A percentile compares a stretch with the other conserved stretches of the same genome.
Conservation (phyloP, 202 grass and related monocot species). For the Brachypodium distachyon region DNA sequence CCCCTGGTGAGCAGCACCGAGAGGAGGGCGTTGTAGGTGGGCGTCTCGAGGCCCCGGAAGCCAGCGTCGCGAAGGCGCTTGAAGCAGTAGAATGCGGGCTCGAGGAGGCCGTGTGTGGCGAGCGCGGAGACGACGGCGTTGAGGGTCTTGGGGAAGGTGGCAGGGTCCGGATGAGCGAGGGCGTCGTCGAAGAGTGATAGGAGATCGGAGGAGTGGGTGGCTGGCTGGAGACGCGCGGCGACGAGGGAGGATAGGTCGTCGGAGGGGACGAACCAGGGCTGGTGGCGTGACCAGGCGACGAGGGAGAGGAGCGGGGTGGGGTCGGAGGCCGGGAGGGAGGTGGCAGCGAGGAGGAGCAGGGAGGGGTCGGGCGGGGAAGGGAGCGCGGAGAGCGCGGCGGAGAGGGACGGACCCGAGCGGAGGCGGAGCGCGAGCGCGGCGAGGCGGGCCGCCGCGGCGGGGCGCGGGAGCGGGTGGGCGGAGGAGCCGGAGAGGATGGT, state of each 20-base stretch:
- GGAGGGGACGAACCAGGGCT: slow-evolving; percentile 61
- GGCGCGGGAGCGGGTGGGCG: slow-evolving; percentile 59
- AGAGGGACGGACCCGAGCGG: slow-evolving; percentile 64
- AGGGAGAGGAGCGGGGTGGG: slow-evolving; percentile 70
- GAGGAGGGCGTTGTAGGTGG: slow-evolving; percentile 70
- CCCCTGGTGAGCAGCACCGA: slow-evolving; percentile 77
- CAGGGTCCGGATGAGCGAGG: slow-evolving; percentile 32
- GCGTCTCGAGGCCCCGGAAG: slow-evolving; percentile 39
- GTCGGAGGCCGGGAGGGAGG: slow-evolving; percentile 60
- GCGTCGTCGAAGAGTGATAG: slow-evolving; percentile 71
- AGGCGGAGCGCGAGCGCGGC: slow-evolving; percentile 64
- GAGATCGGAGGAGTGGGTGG: slow-evolving; percentile 50
- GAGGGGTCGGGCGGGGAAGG: slow-evolving; percentile 60
- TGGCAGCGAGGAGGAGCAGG: slow-evolving; percentile 51
- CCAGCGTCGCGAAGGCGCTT: slow-evolving; percentile 68
- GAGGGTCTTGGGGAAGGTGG: slow-evolving; percentile 48
- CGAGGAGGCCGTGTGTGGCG: slow-evolving; percentile 43
- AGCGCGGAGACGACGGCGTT: slow-evolving; percentile 54
- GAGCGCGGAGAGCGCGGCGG: slow-evolving; percentile 61
- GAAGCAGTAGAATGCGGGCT: slow-evolving; percentile 78
- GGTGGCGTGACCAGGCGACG: slow-evolving; percentile 62
- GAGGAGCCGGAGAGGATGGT: slow-evolving; percentile 71
- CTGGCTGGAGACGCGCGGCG: slow-evolving; percentile 44
- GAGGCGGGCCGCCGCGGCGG: slow-evolving; percentile 55
- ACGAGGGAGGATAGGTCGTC: slow-evolving; percentile 56